Evolutionary conservation across 148 eudicot genomes (phyloP).

Genomic region (Rhododendron vialii): DNA sequence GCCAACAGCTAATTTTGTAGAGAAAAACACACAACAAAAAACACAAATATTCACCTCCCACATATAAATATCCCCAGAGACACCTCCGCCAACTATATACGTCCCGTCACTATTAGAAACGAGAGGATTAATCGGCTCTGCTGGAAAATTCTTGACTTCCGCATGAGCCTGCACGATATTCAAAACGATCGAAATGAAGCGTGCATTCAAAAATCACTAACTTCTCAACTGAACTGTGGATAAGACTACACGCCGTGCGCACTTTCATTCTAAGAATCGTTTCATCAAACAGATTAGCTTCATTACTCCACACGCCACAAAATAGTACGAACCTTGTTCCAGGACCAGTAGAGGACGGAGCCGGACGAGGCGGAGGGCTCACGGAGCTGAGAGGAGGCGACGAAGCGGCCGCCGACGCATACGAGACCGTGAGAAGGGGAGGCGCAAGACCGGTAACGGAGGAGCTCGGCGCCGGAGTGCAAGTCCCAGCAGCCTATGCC

Average conservation of each 20-base stretch:
- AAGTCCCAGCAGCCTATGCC: conserved; percentile 79
- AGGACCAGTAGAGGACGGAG: conserved; percentile 82
- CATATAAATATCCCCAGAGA: conserved; percentile 67
- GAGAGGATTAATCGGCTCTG: conserved; percentile 70
- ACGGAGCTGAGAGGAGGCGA: conserved; percentile 75
- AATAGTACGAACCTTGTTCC: conserved; percentile 47
- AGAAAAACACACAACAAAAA: not conserved
- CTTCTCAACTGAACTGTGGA: not conserved
- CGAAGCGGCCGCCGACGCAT: conserved; percentile 57
- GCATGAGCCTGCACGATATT: conserved; percentile 65
- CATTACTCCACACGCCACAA: not conserved
- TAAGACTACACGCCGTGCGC: not conserved
- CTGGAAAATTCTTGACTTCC: conserved; percentile 82
- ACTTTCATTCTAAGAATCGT: not conserved
- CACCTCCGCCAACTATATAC: conserved; percentile 72
- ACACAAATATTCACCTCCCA: conserved; percentile 65
- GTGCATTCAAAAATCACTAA: not conserved
- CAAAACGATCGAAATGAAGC: not conserved
- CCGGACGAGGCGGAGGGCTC: conserved; percentile 51
- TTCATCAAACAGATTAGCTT: not conserved
- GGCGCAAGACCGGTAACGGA: conserved; percentile 53
- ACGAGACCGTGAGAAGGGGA: conserved; percentile 71
- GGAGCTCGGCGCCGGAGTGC: conserved; percentile 47
- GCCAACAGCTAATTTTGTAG: not conserved
- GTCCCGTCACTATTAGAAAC: conserved; percentile 66